Conservation (phyloP, 257 asterid genomes). For the Galeopsis tetrahit region DNA sequence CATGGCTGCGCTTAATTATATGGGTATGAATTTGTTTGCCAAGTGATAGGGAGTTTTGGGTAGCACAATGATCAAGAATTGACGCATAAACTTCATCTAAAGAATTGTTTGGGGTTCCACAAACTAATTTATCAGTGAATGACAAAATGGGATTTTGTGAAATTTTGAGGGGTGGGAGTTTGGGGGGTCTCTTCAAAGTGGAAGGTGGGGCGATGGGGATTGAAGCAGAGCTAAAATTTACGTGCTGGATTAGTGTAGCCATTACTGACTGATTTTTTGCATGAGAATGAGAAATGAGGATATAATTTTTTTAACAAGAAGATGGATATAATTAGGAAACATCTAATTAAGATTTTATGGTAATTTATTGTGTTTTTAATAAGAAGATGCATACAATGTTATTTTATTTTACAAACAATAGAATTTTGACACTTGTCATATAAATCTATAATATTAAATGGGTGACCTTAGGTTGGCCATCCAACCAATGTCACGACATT, state of each 20-base stretch:
- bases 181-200: conserved; percentile 24
- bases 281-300: not conserved
- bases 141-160: conserved; percentile 36
- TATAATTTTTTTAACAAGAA: not conserved
- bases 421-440: too few species aligned
- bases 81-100: conserved; percentile 59
- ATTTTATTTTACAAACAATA: too few species aligned
- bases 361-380: too few species aligned
- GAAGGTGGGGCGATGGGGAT: conserved; percentile 35
- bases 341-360: too few species aligned
- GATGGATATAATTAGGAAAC: not conserved
- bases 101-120: conserved; percentile 30
- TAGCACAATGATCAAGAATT: conserved; percentile 62
- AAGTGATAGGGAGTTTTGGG: conserved; percentile 36
- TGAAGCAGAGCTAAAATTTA: conserved; percentile 34
- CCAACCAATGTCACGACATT: too few species aligned
- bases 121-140: conserved; percentile 33
- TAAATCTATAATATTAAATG: too few species aligned
- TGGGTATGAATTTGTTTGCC: conserved; percentile 77
- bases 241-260: conserved; percentile 47
- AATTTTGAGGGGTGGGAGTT: conserved; percentile 28
- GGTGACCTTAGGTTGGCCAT: too few species aligned
- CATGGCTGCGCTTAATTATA: conserved; percentile 44
- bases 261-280: conserved; percentile 31
- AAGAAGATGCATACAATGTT: too few species aligned